Percentiles rank a stretch among this genome's conserved stretches.
These are phyloP conservation scores for Leucocoprinus leucothites DNA, from an alignment of 768 basidiomycete species.

Conservation along the genomic window DNA sequence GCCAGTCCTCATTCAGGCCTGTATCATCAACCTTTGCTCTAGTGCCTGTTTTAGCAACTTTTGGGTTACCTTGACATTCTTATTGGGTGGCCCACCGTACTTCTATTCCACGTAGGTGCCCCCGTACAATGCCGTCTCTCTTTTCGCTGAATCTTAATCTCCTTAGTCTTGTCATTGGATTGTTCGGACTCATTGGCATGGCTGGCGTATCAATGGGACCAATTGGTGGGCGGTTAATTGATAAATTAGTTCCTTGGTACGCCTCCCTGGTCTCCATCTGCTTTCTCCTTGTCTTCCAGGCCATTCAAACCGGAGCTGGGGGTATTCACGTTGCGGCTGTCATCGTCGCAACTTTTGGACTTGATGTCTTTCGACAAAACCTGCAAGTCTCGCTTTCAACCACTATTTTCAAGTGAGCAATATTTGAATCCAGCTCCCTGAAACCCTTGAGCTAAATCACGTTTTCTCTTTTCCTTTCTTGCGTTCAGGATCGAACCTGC, in stretches of 20 bases:
- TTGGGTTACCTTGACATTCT: constrained; percentile 79
- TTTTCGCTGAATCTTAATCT: not conserved
- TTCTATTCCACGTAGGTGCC: constrained; percentile 63
- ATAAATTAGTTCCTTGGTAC: constrained; percentile 75
- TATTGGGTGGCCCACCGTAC: constrained; percentile 75
- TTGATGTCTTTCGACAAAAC: constrained; percentile 75
- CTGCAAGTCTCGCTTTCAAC: constrained; percentile 66
- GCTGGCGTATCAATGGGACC: constrained; percentile 70
- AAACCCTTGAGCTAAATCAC: not conserved
- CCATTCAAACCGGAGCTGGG: constrained; percentile 66
- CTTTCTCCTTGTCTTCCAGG: constrained; percentile 47
- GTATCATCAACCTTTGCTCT: constrained; percentile 57
- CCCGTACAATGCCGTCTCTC: not conserved
- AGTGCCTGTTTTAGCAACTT: constrained; percentile 59
- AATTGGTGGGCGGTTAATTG: constrained; percentile 63
- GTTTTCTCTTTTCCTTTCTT: not conserved
- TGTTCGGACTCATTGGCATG: constrained; percentile 74
- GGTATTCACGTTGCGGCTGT: constrained; percentile 70
- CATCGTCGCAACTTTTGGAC: constrained; percentile 62
- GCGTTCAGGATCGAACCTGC: constrained; percentile 33
- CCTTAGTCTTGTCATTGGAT: constrained; percentile 53
- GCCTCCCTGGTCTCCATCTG: constrained; percentile 58
- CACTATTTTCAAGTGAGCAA: constrained; percentile 50
- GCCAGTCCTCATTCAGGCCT: constrained; percentile 70
- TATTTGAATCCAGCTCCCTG: not conserved